Evolutionary conservation across 192 early-diverging fungal species (phyloP).

Genomic region (Fimicolochytrium jonesii): DNA sequence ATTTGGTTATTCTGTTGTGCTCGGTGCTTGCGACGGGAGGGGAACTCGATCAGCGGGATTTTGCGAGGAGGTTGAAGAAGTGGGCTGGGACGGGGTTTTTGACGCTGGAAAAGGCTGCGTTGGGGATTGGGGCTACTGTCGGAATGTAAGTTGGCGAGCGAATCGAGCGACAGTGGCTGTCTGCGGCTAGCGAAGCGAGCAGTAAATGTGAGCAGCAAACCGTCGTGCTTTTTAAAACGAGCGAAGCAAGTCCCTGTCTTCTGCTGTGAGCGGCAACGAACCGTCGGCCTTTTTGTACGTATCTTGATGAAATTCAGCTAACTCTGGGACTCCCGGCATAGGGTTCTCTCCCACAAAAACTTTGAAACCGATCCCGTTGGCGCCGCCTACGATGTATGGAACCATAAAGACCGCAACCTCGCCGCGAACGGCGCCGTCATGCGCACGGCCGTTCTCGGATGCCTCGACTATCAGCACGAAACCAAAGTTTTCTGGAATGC

Average conservation of each 20-base stretch:
- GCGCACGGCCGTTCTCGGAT: conserved; percentile 35
- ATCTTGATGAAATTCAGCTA: too few species aligned
- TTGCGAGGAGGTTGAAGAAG: conserved; percentile 42
- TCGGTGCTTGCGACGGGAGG: neutral
- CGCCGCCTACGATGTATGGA: conserved; percentile 40
- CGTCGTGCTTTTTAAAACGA: too few species aligned
- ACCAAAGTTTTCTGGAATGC: conserved; percentile 5
- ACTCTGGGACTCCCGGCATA: too few species aligned
- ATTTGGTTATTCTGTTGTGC: conserved; percentile 51
- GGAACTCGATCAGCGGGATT: conserved; percentile 44
- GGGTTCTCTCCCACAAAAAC: conserved; percentile 38
- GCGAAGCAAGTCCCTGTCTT: too few species aligned
- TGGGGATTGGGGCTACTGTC: conserved; percentile 53
- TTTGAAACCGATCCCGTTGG: conserved; percentile 44
- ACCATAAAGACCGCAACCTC: conserved; percentile 9
- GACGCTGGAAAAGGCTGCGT: conserved; percentile 50
- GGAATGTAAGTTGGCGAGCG: too few species aligned
- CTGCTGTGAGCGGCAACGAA: too few species aligned
- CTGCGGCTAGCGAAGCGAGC: too few species aligned
- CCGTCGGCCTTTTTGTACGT: too few species aligned
- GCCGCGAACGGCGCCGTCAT: conserved; percentile 48
- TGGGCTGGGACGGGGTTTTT: conserved; percentile 53
- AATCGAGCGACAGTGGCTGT: too few species aligned
- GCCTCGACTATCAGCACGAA: neutral
- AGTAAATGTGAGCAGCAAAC: too few species aligned